Evolutionary conservation across 2,329 filamentous ascomycete species (phyloP), one percentile per base, ranked within the genome.

Genomic region (Berkeleyomyces basicola): DNA sequence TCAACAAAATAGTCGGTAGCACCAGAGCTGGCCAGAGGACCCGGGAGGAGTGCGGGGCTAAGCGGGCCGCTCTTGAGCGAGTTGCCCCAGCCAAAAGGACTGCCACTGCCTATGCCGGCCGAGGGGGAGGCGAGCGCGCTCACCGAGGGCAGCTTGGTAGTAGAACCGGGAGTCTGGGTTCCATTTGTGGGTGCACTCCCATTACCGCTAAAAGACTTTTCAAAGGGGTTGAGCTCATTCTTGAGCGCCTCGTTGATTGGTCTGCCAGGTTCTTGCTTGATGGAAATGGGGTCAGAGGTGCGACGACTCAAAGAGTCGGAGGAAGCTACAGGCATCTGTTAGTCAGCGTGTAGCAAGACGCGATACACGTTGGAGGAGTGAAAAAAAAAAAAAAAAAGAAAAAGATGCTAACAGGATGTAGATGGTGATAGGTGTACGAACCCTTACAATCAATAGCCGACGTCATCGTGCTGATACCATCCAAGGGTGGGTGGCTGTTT

Each of bases 11-110:
- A 97, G 71, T 96, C 90, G n/a, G 16, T 31, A 72, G 82, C 87
- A 44, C 81, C 76, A 42, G 86, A 93, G 37, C 90, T 93, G 58
- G 90, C 89, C 63, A 99, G 84, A 44, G 86, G 93, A 33, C 90
- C 93, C 57, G 90, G 89, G 63, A 99, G 84, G 91, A 99, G 97
- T 67, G 92, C 93, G 76, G 93, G 93, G 74, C 93, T 97, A 68
- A 99, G 75, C 49, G 93, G 93, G 68, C 93, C 93, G 65, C 90
- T 91, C 67, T 93, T 86, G 70, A 99, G 78, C 55, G 90, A 96
- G 68, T 90, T 86, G 67, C 55, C 62, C 63, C 63, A 64, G 39
- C 63, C 59, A 49, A 64, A 64, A 11, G 63, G 63, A 47, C 63
- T 64, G 46, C 63, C 58, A 44, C 36, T 59, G 7, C 60, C 60